Percentiles rank a stretch among this genome's conserved stretches.
Evolutionary conservation across 2,329 filamentous ascomycete species (phyloP).

Genomic region (Plenodomus lindquistii): DNA sequence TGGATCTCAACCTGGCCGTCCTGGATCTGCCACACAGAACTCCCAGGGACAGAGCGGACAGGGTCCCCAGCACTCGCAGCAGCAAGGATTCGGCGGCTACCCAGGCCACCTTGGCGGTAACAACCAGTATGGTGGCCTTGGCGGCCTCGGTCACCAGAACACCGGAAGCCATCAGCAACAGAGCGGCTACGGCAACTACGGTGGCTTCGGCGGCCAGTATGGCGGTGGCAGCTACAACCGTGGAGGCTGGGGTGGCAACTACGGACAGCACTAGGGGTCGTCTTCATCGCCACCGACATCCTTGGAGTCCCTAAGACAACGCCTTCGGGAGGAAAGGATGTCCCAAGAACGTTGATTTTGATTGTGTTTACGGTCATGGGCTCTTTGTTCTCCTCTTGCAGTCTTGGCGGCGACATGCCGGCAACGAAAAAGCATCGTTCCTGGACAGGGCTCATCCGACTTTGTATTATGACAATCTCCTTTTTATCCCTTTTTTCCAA

Average conservation of each 20-base stretch:
- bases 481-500: slow-evolving; percentile 27
- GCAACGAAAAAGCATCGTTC: slow-evolving; percentile 29
- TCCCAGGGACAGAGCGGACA: slow-evolving; percentile 57
- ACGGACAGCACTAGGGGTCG: slow-evolving; percentile 43
- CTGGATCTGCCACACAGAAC: slow-evolving; percentile 65
- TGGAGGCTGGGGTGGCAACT: slow-evolving; percentile 56
- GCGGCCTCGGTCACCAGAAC: slow-evolving; percentile 56
- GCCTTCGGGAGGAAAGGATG: slow-evolving; percentile 25
- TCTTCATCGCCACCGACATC: neutral
- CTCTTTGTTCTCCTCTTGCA: slow-evolving; percentile 19
- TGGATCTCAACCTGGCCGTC: slow-evolving; percentile 62
- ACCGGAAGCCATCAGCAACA: slow-evolving; percentile 49
- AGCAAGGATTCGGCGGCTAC: slow-evolving; percentile 62
- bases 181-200: slow-evolving; percentile 49
- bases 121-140: slow-evolving; percentile 58
- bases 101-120: slow-evolving; percentile 54
- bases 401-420: slow-evolving; percentile 28
- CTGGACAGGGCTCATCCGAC: slow-evolving; percentile 24
- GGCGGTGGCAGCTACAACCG: slow-evolving; percentile 49
- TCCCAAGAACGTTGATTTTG: slow-evolving; percentile 18
- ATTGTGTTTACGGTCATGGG: slow-evolving; percentile 24
- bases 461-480: slow-evolving; percentile 41
- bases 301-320: slow-evolving; percentile 1
- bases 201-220: slow-evolving; percentile 46
- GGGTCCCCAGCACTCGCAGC: slow-evolving; percentile 59